Percentiles rank a stretch among this genome's conserved stretches.
Evolutionary conservation across 2,329 filamentous ascomycete genomes (phyloP).

Genomic region (Penicillium sp.): DNA sequence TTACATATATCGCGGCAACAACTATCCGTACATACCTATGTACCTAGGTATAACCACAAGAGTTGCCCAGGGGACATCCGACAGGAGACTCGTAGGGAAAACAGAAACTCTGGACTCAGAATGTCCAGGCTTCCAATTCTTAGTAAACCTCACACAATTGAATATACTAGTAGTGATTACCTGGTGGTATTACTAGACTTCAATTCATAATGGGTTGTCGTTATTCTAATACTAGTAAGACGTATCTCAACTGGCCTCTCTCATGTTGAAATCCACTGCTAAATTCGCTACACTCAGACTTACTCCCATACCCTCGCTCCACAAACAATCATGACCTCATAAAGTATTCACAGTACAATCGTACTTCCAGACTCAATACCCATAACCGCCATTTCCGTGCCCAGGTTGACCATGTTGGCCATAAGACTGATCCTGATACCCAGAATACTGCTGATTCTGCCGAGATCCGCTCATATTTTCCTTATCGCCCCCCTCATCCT

Average conservation of each 20-base stretch:
- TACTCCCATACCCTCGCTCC: not conserved
- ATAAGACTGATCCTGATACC: not conserved
- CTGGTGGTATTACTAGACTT: too few species aligned
- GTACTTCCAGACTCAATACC: not conserved
- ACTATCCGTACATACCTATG: too few species aligned
- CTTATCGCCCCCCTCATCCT: slow-evolving; percentile 7
- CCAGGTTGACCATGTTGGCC: slow-evolving; percentile 6
- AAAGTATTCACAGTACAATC: not conserved
- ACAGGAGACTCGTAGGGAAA: too few species aligned
- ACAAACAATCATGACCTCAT: not conserved
- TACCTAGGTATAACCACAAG: too few species aligned
- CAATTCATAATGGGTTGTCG: too few species aligned
- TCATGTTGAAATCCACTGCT: not conserved
- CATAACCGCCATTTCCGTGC: slow-evolving; percentile 3
- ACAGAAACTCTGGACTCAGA: too few species aligned
- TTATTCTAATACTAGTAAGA: not conserved
- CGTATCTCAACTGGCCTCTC: not conserved
- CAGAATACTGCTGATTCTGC: slow-evolving; percentile 12
- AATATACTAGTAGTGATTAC: too few species aligned
- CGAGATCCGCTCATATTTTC: not conserved
- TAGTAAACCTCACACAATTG: too few species aligned
- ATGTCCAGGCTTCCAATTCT: too few species aligned
- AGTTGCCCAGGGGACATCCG: too few species aligned
- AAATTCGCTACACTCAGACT: not conserved
- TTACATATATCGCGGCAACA: too few species aligned